Percentiles rank a stretch among this genome's conserved stretches.
Evolutionary conservation across 352 stramenopile genomes (phyloP).

Genomic region (Globisporangium viniferum): DNA sequence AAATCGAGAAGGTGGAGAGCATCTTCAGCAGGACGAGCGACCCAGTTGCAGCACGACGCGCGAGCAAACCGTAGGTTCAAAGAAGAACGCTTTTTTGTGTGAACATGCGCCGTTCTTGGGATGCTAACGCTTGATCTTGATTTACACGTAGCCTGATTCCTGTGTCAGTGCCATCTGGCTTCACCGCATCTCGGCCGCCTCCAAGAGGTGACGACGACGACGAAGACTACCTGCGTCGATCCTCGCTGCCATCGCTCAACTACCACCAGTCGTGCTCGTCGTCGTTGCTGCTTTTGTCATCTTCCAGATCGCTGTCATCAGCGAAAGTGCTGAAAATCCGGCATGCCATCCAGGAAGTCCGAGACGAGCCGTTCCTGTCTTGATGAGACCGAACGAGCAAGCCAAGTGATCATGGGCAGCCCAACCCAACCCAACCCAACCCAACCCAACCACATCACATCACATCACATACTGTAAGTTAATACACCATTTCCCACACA

Average conservation of each 20-base stretch:
- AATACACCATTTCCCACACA: background rate
- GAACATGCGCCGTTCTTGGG: background rate
- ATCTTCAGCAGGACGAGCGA: constrained; percentile 37
- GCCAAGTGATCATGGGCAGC: background rate
- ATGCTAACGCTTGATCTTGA: background rate
- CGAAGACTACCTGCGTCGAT: background rate
- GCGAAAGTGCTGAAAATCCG: constrained; percentile 69
- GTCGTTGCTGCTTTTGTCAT: constrained; percentile 4
- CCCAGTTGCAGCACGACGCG: constrained; percentile 18
- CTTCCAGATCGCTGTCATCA: constrained; percentile 9
- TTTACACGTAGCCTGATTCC: background rate
- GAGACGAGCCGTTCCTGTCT: constrained; percentile 54
- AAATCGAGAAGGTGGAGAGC: constrained; percentile 29
- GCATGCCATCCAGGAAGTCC: constrained; percentile 59
- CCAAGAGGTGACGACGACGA: background rate
- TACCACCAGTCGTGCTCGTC: constrained; percentile 8
- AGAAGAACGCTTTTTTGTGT: background rate
- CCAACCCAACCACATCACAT: background rate
- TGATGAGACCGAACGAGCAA: constrained; percentile 1
- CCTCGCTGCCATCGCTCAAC: constrained; percentile 8
- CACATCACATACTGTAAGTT: background rate
- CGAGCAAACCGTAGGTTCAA: constrained; percentile 21
- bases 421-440: too few relatives aligned
- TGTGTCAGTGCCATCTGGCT: constrained; percentile 4
- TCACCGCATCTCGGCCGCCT: background rate